These are phyloP conservation scores for Fusarium sp. DNA, from an alignment of 2,329 filamentous ascomycete species.

Conservation along the genomic window DNA sequence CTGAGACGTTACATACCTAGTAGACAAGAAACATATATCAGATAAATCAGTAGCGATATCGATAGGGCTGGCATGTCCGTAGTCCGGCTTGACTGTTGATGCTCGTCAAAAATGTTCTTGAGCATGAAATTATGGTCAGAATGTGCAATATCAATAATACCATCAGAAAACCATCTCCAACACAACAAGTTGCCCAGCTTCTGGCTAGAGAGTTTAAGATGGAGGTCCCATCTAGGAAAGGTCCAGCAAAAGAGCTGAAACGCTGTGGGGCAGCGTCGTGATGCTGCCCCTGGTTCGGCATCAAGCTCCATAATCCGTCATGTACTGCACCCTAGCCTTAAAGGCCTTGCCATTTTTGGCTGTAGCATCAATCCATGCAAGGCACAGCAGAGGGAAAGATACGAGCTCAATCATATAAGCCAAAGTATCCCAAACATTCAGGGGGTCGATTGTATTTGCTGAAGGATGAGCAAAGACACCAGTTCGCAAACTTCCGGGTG, in stretches of 20 bases:
- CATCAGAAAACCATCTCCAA: not conserved
- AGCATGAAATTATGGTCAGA: not conserved
- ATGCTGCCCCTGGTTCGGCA: constrained; percentile 21
- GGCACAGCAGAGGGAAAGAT: not conserved
- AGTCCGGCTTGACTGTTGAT: not conserved
- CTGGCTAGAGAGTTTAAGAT: not conserved
- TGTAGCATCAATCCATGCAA: constrained; percentile 13
- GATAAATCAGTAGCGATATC: not conserved
- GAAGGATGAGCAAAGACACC: not conserved
- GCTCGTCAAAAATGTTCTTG: not conserved
- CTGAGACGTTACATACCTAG: constrained; percentile 7
- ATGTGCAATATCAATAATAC: not conserved
- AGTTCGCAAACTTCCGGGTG: no score
- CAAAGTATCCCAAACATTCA: no score
- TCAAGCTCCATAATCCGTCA: constrained; percentile 28
- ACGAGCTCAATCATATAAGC: not conserved
- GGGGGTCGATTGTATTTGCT: no score
- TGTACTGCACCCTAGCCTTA: constrained; percentile 28
- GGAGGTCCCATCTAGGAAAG: constrained; percentile 31
- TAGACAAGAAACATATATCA: not conserved
- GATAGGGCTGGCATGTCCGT: constrained; percentile 3
- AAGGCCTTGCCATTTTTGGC: constrained; percentile 22
- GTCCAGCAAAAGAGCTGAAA: constrained; percentile 36
- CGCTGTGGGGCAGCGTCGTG: constrained; percentile 33
- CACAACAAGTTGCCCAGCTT: not conserved